Evolutionary conservation across 2,329 filamentous ascomycete species (phyloP).

Genomic region (Magnaporthiopsis rhizophila): DNA sequence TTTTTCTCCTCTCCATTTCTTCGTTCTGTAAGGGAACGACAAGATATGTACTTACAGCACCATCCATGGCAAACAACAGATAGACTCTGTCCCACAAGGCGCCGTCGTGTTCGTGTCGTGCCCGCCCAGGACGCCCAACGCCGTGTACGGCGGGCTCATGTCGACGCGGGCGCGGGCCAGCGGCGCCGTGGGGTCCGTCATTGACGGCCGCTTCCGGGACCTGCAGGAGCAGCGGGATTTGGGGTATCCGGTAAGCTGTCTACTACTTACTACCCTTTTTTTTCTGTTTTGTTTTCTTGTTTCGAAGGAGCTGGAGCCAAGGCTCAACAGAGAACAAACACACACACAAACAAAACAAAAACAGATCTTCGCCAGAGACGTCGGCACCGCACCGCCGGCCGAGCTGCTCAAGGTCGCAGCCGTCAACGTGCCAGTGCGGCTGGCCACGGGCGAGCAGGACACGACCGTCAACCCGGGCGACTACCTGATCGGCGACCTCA

Average conservation of each 20-base stretch:
- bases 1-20: background rate
- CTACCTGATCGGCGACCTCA: conserved; percentile 36
- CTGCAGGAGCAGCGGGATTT: conserved; percentile 44
- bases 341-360: background rate
- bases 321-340: too few relatives aligned
- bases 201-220: conserved; percentile 45
- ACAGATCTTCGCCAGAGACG: conserved; percentile 33
- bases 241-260: conserved; percentile 26
- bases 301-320: too few relatives aligned
- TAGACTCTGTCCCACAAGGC: conserved; percentile 38
- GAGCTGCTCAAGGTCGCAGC: conserved; percentile 33
- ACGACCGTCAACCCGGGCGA: conserved; percentile 32
- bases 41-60: too few relatives aligned
- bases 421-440: conserved; percentile 31
- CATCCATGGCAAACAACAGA: conserved; percentile 22
- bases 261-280: too few relatives aligned
- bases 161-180: conserved; percentile 34
- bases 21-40: background rate
- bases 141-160: conserved; percentile 48
- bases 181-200: conserved; percentile 38
- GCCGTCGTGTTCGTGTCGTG: conserved; percentile 43
- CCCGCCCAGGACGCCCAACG: conserved; percentile 36
- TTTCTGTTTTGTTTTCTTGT: too few relatives aligned
- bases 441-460: conserved; percentile 29
- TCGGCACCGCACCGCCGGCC: conserved; percentile 35